A percentile compares a stretch with the other conserved stretches of the same genome.
phyloP scores from a whole-genome alignment of 257 asterid species.

The Solanum appendiculatum region DNA sequence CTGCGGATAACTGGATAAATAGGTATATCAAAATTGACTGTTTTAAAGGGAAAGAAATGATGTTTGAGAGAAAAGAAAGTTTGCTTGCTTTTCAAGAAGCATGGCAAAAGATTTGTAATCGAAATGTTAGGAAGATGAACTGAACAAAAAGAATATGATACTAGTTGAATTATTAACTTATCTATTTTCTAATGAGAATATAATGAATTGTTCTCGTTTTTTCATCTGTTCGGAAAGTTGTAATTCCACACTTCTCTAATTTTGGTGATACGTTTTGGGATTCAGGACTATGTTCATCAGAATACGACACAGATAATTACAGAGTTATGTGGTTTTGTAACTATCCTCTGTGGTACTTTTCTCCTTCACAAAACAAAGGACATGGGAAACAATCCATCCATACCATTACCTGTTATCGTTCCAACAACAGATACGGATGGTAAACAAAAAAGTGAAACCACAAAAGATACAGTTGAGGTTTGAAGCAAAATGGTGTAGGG shows the following conservation, averaged over 20 bases:
- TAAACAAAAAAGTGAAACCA: background rate
- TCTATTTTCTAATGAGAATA: background rate
- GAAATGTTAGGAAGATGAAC: background rate
- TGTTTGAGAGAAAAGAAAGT: background rate
- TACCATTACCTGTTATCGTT: background rate
- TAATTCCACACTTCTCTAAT: background rate
- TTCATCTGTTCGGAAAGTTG: background rate
- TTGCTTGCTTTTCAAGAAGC: background rate
- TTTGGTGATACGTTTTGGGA: background rate
- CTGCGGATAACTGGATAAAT: background rate
- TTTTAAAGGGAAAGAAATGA: background rate
- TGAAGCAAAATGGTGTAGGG: background rate
- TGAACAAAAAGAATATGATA: no score
- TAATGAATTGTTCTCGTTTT: background rate
- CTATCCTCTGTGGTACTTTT: slow-evolving; percentile 70
- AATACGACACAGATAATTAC: slow-evolving; percentile 44
- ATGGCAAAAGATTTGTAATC: background rate
- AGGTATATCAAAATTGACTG: background rate
- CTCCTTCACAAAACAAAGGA: slow-evolving; percentile 82
- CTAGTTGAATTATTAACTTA: background rate
- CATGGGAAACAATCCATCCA: slow-evolving; percentile 36
- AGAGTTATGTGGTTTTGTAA: slow-evolving; percentile 66
- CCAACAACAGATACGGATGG: background rate
- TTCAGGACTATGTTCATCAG: slow-evolving; percentile 67
- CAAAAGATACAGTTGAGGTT: background rate